phyloP scores from a whole-genome alignment of 169 alveolate species.

The Plasmodium falciparum region DNA sequence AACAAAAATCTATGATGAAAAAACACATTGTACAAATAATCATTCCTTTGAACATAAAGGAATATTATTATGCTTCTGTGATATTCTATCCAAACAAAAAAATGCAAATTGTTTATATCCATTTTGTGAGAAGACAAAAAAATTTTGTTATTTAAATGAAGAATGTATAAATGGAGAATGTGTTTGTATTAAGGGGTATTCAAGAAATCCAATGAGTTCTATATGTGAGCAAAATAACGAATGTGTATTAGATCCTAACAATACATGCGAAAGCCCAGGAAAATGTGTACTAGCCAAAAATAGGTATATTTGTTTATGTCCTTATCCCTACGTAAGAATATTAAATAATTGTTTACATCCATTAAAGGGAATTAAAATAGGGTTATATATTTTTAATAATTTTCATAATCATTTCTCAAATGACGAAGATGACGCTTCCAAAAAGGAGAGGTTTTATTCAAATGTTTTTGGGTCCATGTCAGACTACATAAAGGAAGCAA shows the following conservation, averaged over 20 bases:
- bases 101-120: slow-evolving; percentile 50
- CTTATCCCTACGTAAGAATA: slow-evolving; percentile 60
- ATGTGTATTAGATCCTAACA: slow-evolving; percentile 22
- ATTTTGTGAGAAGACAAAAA: slow-evolving; percentile 42
- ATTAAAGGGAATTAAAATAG: slow-evolving; percentile 34
- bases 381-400: slow-evolving; percentile 35
- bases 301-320: slow-evolving; percentile 66
- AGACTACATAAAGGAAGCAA: slow-evolving; percentile 47
- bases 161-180: slow-evolving; percentile 66
- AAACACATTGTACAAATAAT: slow-evolving; percentile 16
- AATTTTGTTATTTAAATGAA: slow-evolving; percentile 65
- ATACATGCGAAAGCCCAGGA: slow-evolving; percentile 56
- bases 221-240: slow-evolving; percentile 73
- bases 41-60: slow-evolving; percentile 52
- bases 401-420: slow-evolving; percentile 13
- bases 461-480: slow-evolving; percentile 73
- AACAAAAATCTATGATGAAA: slow-evolving; percentile 6
- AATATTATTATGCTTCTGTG: slow-evolving; percentile 39
- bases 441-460: slow-evolving; percentile 51
- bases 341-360: slow-evolving; percentile 72
- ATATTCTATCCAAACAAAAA: neutral
- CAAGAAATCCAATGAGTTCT: slow-evolving; percentile 76
- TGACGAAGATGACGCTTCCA: slow-evolving; percentile 72
- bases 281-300: slow-evolving; percentile 46
- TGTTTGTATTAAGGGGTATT: slow-evolving; percentile 66